Base-by-base conservation (phyloP, 768 basidiomycete genomes). In the Mycena amicta region DNA sequence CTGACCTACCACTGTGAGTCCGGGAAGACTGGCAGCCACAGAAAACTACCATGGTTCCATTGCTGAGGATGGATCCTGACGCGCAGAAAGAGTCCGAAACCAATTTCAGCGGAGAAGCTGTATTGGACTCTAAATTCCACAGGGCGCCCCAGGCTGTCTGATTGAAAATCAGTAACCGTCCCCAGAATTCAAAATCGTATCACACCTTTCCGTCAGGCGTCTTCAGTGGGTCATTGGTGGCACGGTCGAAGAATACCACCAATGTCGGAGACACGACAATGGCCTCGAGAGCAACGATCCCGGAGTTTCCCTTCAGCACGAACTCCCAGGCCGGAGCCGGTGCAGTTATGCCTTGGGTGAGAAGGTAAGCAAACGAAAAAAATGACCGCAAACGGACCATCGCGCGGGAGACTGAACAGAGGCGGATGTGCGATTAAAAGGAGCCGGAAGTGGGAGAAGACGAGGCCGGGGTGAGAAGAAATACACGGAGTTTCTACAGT, bases 61-160 rank as follows among this genome's bases (percentile, higher is more conserved):
- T 63, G 45, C 61, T 63, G 12, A 63, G 26, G 22, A 63, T 41
- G 8, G 53, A 53, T 13, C 57, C 61, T 13, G 52, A 53, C 20
- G 61, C 61, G 51, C 61, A 63, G 27, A 63, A 63, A 2, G 57
- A 51, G 40, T 63, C 57, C 22, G 61, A 59, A 11, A 59, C 25
- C 4, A 52, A 53, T 18, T 56, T 40, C 20, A 63, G n/a, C 13
- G 61, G 31, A 5, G 41, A 50, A 26, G 50, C 47, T 20, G 57
- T 63, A 31, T 63, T 63, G 26, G 57, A 59, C 39, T 63, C 57
- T 11, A 59, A 27, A 47, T 63, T 52, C 57, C 57, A 63, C n/a
- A 63, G 37, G 5, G 57, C 57, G n/a, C 40, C 61, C 61, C 61
- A 63, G 11, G 61, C 61, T 18, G 33, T 37, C 33, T 37, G 33